Conservation (phyloP, 176 grass and related monocot genomes). For the Eremochloa ophiuroides region DNA sequence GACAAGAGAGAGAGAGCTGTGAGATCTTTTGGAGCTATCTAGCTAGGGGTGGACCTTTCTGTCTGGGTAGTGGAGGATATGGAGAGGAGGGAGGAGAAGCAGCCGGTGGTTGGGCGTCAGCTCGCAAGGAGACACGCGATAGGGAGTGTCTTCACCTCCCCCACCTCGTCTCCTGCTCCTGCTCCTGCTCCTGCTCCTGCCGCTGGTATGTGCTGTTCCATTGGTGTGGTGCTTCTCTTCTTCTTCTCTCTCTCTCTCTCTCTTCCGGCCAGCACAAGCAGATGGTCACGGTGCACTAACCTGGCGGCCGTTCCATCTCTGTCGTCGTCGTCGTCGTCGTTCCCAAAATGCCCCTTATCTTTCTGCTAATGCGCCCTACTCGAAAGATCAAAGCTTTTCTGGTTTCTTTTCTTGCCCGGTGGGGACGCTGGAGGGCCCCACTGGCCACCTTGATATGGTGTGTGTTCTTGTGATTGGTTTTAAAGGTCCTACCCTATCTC, state of each 20-base stretch:
- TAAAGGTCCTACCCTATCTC: background rate
- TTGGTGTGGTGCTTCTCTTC: too few species aligned
- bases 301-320: background rate
- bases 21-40: conserved; percentile 28
- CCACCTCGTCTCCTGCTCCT: background rate
- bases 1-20: background rate
- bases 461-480: conserved; percentile 29
- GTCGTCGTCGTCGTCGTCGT: too few species aligned
- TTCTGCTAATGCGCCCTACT: too few species aligned
- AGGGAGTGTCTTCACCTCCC: conserved; percentile 17
- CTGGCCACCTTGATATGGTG: background rate
- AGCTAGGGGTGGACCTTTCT: background rate
- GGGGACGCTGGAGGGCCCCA: background rate
- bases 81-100: conserved; percentile 25
- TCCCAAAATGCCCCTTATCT: conserved; percentile 54
- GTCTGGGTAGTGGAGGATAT: conserved; percentile 47
- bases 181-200: background rate
- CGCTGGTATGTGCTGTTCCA: conserved; percentile 4
- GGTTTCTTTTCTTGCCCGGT: too few species aligned
- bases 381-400: conserved; percentile 1
- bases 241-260: background rate
- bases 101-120: conserved; percentile 28
- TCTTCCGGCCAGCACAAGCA: background rate
- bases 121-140: conserved; percentile 30
- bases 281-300: conserved; percentile 28